Evolutionary conservation across 176 grass and related monocot species (phyloP).

Genomic region (Themeda triandra): DNA sequence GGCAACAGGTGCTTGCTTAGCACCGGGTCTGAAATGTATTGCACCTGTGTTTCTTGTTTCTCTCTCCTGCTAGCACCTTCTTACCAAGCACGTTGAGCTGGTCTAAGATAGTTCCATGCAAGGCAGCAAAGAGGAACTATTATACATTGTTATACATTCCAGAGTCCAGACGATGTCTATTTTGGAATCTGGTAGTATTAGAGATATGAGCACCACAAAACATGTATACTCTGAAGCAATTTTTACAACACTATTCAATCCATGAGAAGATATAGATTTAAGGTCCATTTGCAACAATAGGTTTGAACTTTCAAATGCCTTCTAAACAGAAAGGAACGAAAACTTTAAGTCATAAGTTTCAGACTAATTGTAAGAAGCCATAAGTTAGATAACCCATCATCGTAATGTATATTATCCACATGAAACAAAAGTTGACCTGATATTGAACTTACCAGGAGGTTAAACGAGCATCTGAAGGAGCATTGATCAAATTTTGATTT

Average conservation of each 20-base stretch:
- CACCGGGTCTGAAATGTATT: too few relatives aligned
- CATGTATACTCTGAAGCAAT: too few relatives aligned
- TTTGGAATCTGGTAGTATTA: neutral
- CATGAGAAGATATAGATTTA: neutral
- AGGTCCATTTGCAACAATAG: neutral
- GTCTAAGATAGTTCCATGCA: neutral
- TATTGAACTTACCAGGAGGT: slow-evolving; percentile 67
- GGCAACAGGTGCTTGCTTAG: too few relatives aligned
- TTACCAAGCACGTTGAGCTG: too few relatives aligned
- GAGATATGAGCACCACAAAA: neutral
- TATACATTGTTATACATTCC: neutral
- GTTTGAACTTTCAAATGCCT: neutral
- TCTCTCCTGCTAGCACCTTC: too few relatives aligned
- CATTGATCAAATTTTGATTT: slow-evolving; percentile 78
- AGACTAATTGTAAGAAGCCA: neutral
- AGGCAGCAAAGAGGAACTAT: neutral
- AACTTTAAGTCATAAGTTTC: neutral
- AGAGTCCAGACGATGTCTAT: neutral
- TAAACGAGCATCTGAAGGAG: slow-evolving; percentile 65
- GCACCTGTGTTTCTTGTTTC: too few relatives aligned
- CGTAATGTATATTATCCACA: neutral
- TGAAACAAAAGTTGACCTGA: neutral
- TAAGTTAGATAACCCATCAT: neutral
- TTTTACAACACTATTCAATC: neutral
- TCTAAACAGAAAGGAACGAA: neutral